Evolutionary conservation across 2,329 filamentous ascomycete genomes (phyloP).

Genomic region (Neurospora sp.): DNA sequence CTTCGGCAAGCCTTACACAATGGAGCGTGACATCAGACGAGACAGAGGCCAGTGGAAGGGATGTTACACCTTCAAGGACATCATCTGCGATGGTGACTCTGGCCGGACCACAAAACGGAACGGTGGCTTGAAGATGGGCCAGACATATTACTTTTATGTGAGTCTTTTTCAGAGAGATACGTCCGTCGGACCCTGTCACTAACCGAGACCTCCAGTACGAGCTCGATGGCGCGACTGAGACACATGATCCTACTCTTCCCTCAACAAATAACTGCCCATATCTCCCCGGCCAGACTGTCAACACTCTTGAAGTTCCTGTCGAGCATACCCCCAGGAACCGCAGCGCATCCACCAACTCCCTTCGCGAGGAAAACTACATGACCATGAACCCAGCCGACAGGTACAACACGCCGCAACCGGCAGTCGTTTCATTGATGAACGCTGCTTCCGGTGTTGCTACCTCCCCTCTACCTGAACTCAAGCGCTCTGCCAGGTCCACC

Average conservation of each 20-base stretch:
- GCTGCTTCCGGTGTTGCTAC: constrained; percentile 26
- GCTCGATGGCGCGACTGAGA: constrained; percentile 67
- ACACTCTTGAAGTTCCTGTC: constrained; percentile 70
- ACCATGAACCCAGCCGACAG: constrained; percentile 74
- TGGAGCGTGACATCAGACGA: constrained; percentile 70
- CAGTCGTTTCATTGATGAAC: constrained; percentile 34
- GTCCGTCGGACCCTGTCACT: constrained; percentile 13
- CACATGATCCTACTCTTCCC: constrained; percentile 60
- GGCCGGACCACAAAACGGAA: constrained; percentile 47
- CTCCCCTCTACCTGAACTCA: constrained; percentile 24
- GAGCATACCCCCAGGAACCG: constrained; percentile 52
- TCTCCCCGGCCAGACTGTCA: constrained; percentile 78
- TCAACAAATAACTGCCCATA: constrained; percentile 74
- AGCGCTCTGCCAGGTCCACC: constrained; percentile 33
- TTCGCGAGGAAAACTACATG: constrained; percentile 48
- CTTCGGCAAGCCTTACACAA: constrained; percentile 66
- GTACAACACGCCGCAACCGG: constrained; percentile 58
- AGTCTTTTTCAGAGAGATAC: constrained; percentile 26
- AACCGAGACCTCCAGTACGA: constrained; percentile 55
- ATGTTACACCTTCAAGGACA: constrained; percentile 77
- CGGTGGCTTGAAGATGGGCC: constrained; percentile 83
- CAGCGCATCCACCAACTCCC: constrained; percentile 55
- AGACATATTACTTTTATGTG: constrained; percentile 94
- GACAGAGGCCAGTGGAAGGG: constrained; percentile 74
- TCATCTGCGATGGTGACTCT: constrained; percentile 66